Conservation (phyloP, 2,329 filamentous ascomycete genomes). For the Trichoderma sp. region DNA sequence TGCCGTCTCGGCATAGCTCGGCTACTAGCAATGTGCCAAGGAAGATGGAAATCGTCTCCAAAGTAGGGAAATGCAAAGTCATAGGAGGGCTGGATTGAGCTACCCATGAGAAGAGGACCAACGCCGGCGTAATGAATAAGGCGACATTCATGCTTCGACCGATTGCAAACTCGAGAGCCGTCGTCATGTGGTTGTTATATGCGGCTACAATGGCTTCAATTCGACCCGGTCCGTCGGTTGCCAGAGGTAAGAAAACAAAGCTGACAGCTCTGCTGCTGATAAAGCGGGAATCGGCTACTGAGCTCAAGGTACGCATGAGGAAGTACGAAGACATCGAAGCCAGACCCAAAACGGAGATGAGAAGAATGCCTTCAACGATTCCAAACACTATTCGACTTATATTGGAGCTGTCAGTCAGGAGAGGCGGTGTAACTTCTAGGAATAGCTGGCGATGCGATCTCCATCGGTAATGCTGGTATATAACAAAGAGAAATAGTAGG, state of each 20-base stretch:
- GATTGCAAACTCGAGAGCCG: slow-evolving; percentile 14
- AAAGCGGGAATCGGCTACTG: neutral
- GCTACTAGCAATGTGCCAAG: slow-evolving; percentile 3
- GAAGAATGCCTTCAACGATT: neutral
- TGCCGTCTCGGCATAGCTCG: slow-evolving; percentile 19
- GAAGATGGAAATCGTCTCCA: slow-evolving; percentile 19
- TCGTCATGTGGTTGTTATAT: slow-evolving; percentile 5
- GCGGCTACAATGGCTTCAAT: slow-evolving; percentile 12
- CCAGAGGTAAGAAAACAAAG: slow-evolving; percentile 3
- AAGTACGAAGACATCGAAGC: slow-evolving; percentile 8
- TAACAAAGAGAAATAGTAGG: slow-evolving; percentile 7
- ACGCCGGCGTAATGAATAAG: slow-evolving; percentile 5
- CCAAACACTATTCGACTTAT: neutral
- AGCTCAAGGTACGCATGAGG: slow-evolving; percentile 9
- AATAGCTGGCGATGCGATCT: slow-evolving; percentile 11
- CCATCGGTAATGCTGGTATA: slow-evolving; percentile 18
- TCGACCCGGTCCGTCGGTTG: slow-evolving; percentile 12
- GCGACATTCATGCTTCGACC: slow-evolving; percentile 19
- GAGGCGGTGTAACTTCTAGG: neutral
- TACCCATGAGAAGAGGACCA: slow-evolving; percentile 19
- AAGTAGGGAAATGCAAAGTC: slow-evolving; percentile 14
- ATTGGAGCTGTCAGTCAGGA: neutral
- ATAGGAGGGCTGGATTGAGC: neutral
- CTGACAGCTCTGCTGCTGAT: slow-evolving; percentile 3
- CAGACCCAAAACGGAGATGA: neutral